phyloP scores from a whole-genome alignment of 306 rosid genomes.

The Sindora glabra region DNA sequence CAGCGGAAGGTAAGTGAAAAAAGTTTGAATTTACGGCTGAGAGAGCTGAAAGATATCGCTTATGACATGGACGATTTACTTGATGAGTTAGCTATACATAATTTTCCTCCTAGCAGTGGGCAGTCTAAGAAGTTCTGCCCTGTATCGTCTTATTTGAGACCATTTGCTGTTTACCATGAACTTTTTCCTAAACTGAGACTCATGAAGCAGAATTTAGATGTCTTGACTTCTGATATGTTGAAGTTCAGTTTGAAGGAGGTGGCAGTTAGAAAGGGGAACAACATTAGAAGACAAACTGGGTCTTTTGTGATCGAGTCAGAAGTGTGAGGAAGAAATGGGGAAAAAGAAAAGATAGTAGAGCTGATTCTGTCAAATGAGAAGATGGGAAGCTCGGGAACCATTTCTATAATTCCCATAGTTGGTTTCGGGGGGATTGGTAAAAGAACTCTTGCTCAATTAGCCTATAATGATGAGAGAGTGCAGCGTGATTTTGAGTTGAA shows the following conservation, averaged over 20 bases:
- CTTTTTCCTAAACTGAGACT: not conserved
- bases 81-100: not conserved
- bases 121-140: no score
- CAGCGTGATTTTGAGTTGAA: not conserved
- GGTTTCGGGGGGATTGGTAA: not conserved
- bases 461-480: not conserved
- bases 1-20: not conserved
- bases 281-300: not conserved
- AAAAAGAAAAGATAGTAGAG: not conserved
- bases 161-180: not conserved
- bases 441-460: not conserved
- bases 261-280: not conserved
- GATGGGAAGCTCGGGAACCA: not conserved
- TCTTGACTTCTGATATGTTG: not conserved
- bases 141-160: not conserved
- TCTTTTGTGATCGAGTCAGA: not conserved
- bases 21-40: not conserved
- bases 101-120: not conserved
- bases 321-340: slow-evolving; percentile 17
- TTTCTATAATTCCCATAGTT: not conserved
- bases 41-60: not conserved
- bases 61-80: slow-evolving; percentile 9
- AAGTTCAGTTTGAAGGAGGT: not conserved
- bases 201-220: not conserved
- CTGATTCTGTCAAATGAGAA: not conserved